phyloP scores from a whole-genome alignment of 495 filamentous ascomycete species.

The Daldinia loculata region DNA sequence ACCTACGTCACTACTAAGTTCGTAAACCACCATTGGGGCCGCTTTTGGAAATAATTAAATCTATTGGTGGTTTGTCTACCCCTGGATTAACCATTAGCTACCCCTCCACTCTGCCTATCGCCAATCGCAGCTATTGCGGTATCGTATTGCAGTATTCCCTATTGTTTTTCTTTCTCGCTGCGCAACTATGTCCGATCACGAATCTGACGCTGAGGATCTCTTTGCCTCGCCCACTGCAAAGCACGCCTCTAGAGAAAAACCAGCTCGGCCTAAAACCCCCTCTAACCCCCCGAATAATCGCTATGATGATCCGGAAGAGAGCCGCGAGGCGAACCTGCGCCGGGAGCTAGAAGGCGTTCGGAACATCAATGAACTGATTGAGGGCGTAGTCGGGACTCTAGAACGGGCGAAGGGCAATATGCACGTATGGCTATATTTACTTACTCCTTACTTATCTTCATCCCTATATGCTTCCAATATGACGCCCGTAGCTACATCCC shows the following conservation, averaged over 20 bases:
- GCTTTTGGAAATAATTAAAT: conserved; percentile 13
- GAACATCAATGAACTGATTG: conserved; percentile 86
- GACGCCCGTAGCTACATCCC: not conserved
- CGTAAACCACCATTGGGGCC: conserved; percentile 1
- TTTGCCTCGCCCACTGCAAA: conserved; percentile 73
- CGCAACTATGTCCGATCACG: conserved; percentile 54
- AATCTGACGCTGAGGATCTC: conserved; percentile 70
- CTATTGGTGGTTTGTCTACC: conserved; percentile 1
- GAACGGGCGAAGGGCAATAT: conserved; percentile 88
- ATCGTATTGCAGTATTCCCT: not conserved
- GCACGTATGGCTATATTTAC: conserved; percentile 65
- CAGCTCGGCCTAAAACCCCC: conserved; percentile 53
- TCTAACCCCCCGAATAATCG: conserved; percentile 60
- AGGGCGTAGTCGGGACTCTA: conserved; percentile 80
- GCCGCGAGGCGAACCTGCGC: conserved; percentile 74
- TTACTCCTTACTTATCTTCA: conserved; percentile 2
- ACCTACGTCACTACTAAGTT: conserved; percentile 19
- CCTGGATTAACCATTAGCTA: conserved; percentile 16
- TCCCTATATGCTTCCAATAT: not conserved
- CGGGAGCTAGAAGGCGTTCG: conserved; percentile 83
- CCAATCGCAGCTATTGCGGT: conserved; percentile 3
- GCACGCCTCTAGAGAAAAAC: conserved; percentile 29
- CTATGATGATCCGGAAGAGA: conserved; percentile 69
- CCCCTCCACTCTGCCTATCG: conserved; percentile 20
- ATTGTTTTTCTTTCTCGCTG: not conserved